These are phyloP conservation scores for Aspergillus viridinutans DNA, from an alignment of 2,329 filamentous ascomycete genomes.

Conservation along the genomic window DNA sequence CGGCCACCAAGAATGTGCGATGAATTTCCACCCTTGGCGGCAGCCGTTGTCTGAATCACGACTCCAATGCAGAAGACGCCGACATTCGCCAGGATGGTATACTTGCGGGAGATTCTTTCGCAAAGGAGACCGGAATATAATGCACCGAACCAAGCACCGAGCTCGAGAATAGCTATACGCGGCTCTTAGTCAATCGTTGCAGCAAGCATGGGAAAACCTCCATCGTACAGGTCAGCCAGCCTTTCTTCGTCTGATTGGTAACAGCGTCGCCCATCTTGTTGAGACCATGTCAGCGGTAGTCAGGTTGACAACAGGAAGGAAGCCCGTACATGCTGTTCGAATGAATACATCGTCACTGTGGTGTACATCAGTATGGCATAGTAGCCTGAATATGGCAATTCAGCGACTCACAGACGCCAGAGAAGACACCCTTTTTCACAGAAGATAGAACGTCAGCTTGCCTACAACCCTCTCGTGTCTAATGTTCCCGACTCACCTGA, in stretches of 20 bases:
- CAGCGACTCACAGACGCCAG: conserved; percentile 10
- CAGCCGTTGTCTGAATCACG: conserved; percentile 61
- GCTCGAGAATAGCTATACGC: conserved; percentile 63
- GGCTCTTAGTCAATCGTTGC: not conserved
- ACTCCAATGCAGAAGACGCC: conserved; percentile 67
- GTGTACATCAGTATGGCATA: not conserved
- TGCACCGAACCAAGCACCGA: conserved; percentile 73
- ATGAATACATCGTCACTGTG: conserved; percentile 12
- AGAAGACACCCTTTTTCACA: conserved; percentile 15
- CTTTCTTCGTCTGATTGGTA: conserved; percentile 20
- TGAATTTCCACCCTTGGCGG: conserved; percentile 42
- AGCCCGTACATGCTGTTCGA: conserved; percentile 4
- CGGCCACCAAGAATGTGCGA: conserved; percentile 64
- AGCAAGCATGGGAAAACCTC: not conserved
- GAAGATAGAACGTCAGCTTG: not conserved
- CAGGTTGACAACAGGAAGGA: not conserved
- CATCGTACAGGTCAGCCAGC: conserved; percentile 21
- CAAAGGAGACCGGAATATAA: conserved; percentile 68
- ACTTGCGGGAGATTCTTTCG: conserved; percentile 65
- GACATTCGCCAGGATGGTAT: conserved; percentile 63
- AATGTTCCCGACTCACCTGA: conserved; percentile 13
- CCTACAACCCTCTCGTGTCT: not conserved
- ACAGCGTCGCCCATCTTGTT: conserved; percentile 21
- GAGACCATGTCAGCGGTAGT: not conserved
- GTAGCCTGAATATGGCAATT: not conserved